These are phyloP conservation scores for Chaetomium olivaceum DNA, from an alignment of 2,329 filamentous ascomycete genomes.

Conservation along the genomic window DNA sequence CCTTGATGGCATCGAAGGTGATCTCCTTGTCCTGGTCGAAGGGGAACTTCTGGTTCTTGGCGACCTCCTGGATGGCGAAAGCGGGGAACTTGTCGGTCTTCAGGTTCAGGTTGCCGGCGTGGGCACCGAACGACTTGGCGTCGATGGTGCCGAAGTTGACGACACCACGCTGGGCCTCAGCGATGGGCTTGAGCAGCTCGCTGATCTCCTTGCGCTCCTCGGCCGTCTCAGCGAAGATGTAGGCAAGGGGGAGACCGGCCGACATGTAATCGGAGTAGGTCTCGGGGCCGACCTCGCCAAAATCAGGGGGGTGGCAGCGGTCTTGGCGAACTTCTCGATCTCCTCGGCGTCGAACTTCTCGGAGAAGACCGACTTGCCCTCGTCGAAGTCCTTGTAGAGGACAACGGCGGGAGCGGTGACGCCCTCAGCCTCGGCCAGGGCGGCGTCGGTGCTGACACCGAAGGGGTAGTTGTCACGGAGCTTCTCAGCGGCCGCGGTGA, in stretches of 20 bases:
- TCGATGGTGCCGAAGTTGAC: conserved; percentile 99
- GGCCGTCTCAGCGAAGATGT: conserved; percentile 91
- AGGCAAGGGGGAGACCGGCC: conserved; percentile 86
- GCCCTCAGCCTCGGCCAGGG: conserved; percentile 84
- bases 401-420: conserved; percentile 84
- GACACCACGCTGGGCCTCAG: conserved; percentile 87
- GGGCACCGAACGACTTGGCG: conserved; percentile 88
- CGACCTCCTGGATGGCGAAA: conserved; percentile 94
- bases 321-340: conserved; percentile 82
- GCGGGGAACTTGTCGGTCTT: conserved; percentile 93
- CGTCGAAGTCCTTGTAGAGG: conserved; percentile 97
- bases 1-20: conserved; percentile 66
- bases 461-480: conserved; percentile 92
- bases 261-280: conserved; percentile 96
- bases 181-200: conserved; percentile 77
- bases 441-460: conserved; percentile 79
- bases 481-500: conserved; percentile 69
- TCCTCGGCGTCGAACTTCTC: conserved; percentile 79
- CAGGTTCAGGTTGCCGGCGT: conserved; percentile 96
- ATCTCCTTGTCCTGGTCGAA: conserved; percentile 83
- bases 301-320: conserved; percentile 81
- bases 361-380: conserved; percentile 84
- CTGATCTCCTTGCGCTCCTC: conserved; percentile 85
- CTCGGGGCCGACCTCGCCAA: conserved; percentile 95
- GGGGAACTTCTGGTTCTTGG: conserved; percentile 97